phyloP scores from a whole-genome alignment of 2,329 filamentous ascomycete species.

The Cladophialophora carrionii region DNA sequence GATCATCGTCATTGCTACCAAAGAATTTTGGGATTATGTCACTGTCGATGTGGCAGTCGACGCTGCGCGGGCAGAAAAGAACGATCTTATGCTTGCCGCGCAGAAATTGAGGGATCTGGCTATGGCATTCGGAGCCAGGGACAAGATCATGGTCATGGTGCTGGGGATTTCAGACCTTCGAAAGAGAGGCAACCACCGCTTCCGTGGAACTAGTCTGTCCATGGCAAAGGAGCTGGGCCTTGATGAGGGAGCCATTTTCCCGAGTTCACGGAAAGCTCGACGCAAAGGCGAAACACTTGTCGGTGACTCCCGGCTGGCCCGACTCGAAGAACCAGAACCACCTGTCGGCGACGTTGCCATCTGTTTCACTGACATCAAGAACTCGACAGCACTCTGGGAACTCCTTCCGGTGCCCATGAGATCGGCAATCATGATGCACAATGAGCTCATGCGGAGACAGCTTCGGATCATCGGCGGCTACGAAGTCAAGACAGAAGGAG shows the following conservation, averaged over 20 bases:
- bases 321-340: conserved; percentile 88
- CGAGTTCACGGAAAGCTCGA: conserved; percentile 66
- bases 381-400: conserved; percentile 94
- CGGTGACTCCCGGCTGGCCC: conserved; percentile 83
- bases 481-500: conserved; percentile 99
- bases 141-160: conserved; percentile 99
- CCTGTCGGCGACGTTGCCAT: conserved; percentile 89
- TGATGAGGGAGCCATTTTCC: conserved; percentile 60
- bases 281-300: conserved; percentile 54
- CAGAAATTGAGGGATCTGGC: conserved; percentile 94
- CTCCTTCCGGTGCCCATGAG: conserved; percentile 94
- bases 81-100: conserved; percentile 90
- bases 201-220: conserved; percentile 81
- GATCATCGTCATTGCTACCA: conserved; percentile 87
- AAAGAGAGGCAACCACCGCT: conserved; percentile 74
- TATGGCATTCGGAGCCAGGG: conserved; percentile 89
- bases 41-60: conserved; percentile 89
- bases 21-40: conserved; percentile 93
- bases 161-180: conserved; percentile 90
- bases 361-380: conserved; percentile 99
- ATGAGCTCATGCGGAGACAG: conserved; percentile 93
- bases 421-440: conserved; percentile 95
- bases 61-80: conserved; percentile 80
- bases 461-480: conserved; percentile 92
- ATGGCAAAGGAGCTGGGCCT: conserved; percentile 77